Percentiles rank a stretch among this genome's conserved stretches.
These are phyloP conservation scores for Talaromyces rugulosus DNA, from an alignment of 2,329 filamentous ascomycete species.

Conservation along the genomic window DNA sequence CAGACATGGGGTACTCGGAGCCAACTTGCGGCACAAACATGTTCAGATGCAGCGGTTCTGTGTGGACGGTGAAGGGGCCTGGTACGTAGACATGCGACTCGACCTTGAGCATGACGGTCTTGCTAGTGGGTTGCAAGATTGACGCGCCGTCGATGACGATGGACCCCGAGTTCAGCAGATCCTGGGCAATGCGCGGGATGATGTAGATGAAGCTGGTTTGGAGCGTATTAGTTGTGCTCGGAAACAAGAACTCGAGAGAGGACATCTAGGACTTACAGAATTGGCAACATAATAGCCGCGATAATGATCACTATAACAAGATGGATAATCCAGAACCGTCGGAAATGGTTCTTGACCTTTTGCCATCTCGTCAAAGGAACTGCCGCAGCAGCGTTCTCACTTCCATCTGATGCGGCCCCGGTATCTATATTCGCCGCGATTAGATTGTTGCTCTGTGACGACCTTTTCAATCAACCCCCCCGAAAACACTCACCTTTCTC, in stretches of 20 bases:
- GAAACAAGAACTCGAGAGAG: background rate
- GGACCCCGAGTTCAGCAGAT: conserved; percentile 32
- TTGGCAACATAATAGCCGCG: conserved; percentile 35
- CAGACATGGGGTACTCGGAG: conserved; percentile 25
- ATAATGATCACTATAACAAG: conserved; percentile 31
- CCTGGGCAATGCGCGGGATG: conserved; percentile 39
- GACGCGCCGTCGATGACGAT: conserved; percentile 33
- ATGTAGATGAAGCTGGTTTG: conserved; percentile 33
- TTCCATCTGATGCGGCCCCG: conserved; percentile 21
- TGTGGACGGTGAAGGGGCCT: conserved; percentile 30
- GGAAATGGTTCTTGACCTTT: conserved; percentile 31
- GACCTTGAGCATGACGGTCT: conserved; percentile 31
- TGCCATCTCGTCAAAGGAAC: conserved; percentile 23
- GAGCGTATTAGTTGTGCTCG: background rate
- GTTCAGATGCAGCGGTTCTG: conserved; percentile 30
- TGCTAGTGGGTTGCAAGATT: conserved; percentile 30
- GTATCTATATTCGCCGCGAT: conserved; percentile 1
- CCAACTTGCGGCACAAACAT: conserved; percentile 29
- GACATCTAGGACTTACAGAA: conserved; percentile 29
- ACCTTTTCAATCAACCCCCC: background rate
- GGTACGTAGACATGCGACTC: conserved; percentile 34
- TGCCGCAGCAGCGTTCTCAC: conserved; percentile 16
- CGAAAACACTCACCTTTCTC: conserved; percentile 7
- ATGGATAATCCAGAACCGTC: conserved; percentile 37
- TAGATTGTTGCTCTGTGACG: background rate